Base-by-base conservation (phyloP, 2,329 filamentous ascomycete genomes). In the Daldinia sp. region DNA sequence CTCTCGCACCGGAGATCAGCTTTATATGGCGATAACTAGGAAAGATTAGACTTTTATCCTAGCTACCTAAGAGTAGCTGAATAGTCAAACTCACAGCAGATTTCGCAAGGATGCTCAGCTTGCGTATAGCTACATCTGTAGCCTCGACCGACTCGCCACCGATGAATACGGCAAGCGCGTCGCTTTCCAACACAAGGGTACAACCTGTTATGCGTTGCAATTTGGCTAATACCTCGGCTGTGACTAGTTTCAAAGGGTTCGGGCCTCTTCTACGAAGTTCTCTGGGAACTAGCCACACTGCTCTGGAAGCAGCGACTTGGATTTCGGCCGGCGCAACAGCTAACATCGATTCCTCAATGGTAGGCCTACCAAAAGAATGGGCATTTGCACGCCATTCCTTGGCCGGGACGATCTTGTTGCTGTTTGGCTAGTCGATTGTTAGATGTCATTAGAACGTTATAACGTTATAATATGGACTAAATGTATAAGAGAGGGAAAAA, bases 31-130 rank as follows among this genome's bases (percentile, higher is more conserved):
- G 48, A 55, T 28, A 28, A 39, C 57, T 59, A 54, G 28, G 2
- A 60, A 65, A 60, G 20, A 61, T 71, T 63, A 73, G 53, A 37
- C n/a, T 60, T 5, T 15, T 4, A 2, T 13, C 20, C 35, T 23
- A 18, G n/a, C 13, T 15, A 13, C 13, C 35, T 35, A 37, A 41
- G 42, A 15, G 20, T 9, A 13, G 13, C 51, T 20, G 10, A 26
- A 39, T 15, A 18, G 39, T 23, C 33, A 54, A 28, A 70, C 74
- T 72, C 51, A 77, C 75, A 23, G 66, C 68, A 23, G 73, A 72
- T 26, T 58, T 65, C 4, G 64, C 61, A 26, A 77, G 15, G 2
- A 63, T 74, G 18, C 63, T 57, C 6, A 77, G 67, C 62, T 76
- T 77, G 28, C 41, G 55, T 57, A 73, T 66, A n/a, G 33, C 71